Conservation (phyloP, 805 yeast species). For the Yamadazyma phyllophila region DNA sequence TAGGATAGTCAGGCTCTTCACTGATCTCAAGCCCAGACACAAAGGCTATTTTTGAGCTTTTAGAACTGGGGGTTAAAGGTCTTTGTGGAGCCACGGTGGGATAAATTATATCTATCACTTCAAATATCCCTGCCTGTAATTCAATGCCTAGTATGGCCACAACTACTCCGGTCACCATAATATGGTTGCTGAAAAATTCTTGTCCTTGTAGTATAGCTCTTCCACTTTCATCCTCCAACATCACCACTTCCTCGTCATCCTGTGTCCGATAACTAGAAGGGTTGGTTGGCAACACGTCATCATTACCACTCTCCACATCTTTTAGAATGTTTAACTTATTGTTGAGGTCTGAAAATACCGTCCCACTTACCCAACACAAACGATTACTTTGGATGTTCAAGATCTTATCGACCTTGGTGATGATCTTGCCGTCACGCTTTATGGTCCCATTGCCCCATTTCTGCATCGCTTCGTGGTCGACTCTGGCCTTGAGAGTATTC, state of each 20-base stretch:
- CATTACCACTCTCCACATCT: conserved; percentile 66
- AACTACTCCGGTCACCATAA: conserved; percentile 86
- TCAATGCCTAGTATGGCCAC: conserved; percentile 87
- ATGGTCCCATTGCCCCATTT: conserved; percentile 56
- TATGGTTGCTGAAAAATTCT: conserved; percentile 46
- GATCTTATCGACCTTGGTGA: conserved; percentile 36
- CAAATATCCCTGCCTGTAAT: conserved; percentile 76
- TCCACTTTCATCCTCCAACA: conserved; percentile 93
- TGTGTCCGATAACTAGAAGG: conserved; percentile 24
- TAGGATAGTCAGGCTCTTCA: conserved; percentile 41
- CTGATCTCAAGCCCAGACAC: conserved; percentile 72
- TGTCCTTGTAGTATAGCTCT: conserved; percentile 72
- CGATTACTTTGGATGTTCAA: conserved; percentile 62
- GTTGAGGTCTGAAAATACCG: conserved; percentile 79
- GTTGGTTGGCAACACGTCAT: conserved; percentile 47
- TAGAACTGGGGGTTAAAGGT: conserved; percentile 19
- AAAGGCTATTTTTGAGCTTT: conserved; percentile 55
- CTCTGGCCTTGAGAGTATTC: conserved; percentile 30
- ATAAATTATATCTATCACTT: conserved; percentile 73
- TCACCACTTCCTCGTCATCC: conserved; percentile 39
- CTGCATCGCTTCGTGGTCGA: conserved; percentile 27
- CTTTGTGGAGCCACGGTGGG: conserved; percentile 65
- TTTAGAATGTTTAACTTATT: conserved; percentile 80
- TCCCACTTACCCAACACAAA: conserved; percentile 82
- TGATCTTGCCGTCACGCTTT: conserved; percentile 30